Evolutionary conservation across 345 rosid species (phyloP), one percentile per base, ranked within the genome.

Genomic region (Aurinia saxatilis): DNA sequence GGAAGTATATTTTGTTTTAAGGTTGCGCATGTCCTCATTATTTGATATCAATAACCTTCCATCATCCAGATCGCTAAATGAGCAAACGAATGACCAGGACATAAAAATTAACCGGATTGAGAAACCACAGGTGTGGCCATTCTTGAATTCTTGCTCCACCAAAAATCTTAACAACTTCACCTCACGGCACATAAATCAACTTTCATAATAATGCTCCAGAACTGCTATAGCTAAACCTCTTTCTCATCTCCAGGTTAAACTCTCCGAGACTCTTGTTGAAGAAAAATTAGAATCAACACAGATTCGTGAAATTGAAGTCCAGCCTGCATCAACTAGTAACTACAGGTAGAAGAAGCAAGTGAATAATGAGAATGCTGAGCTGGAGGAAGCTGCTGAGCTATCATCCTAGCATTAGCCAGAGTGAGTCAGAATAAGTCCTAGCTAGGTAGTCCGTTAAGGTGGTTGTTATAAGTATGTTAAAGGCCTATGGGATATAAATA

Each of bases 91-190:
- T 63, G 60, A 71, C 44, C 65, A 75, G 52, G 80, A 74, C 31
- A 37, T 82, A 15, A 78, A 77, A 30, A 84, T 82, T 38, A 41
- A 33, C 7, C 85, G 82, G 70, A 34, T 54, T 12, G 80, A 80
- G 70, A 85, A 76, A 68, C 74, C 76, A 62, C 85, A 75, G 86
- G 95, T 89, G 54, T 30, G 55, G 76, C 49, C 58, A 63, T 46
- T 46, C 50, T 33, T 2, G 18, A 39, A 39, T 41, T 52, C 56
- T 53, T 49, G 34, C 42, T 37, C 49, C 47, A 8, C 60, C 47
- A 19, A 52, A 10, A 50, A 39, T 31, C 18, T 35, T 29, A 30
- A 56, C 4, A 11, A 27, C 48, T 36, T 46, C 16, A 16, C 48
- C 49, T 25, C 30, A 18, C 36, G 63, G 34, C 12, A 17, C 42